A percentile compares a stretch with the other conserved stretches of the same genome.
Conservation (phyloP, 495 filamentous ascomycete genomes). For the Cercophora samala region DNA sequence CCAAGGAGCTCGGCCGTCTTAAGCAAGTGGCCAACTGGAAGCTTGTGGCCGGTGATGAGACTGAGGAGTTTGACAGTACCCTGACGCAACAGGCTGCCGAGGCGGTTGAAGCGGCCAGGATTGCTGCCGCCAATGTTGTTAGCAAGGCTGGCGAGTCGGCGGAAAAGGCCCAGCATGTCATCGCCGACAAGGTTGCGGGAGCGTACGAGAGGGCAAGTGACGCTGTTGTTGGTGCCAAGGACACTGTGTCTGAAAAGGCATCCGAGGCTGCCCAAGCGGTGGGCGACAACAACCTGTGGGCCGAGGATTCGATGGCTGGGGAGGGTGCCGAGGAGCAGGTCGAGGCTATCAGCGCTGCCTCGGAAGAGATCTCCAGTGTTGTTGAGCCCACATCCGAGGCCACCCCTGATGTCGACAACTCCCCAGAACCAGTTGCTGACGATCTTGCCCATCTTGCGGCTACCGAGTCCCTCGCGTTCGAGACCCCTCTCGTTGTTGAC, state of each 20-base stretch:
- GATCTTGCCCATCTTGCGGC: constrained; percentile 19
- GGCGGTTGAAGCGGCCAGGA: constrained; percentile 31
- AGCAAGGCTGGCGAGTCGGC: constrained; percentile 14
- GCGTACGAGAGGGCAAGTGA: constrained; percentile 20
- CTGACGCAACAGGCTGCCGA: constrained; percentile 44
- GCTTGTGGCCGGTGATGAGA: constrained; percentile 68
- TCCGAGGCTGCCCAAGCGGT: constrained; percentile 15
- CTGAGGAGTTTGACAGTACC: constrained; percentile 66
- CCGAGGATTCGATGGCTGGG: constrained; percentile 1
- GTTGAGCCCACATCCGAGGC: constrained; percentile 26
- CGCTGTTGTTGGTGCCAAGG: constrained; percentile 8
- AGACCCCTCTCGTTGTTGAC: constrained; percentile 23
- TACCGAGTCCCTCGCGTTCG: constrained; percentile 26
- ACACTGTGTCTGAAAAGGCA: constrained; percentile 9
- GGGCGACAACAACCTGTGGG: constrained; percentile 13
- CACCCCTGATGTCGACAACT: constrained; percentile 18
- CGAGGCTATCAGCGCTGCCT: constrained; percentile 7
- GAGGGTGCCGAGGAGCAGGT: constrained; percentile 6
- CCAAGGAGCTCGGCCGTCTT: constrained; percentile 75
- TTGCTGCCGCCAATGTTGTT: constrained; percentile 22
- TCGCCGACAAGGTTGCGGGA: constrained; percentile 25
- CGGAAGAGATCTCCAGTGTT: constrained; percentile 16
- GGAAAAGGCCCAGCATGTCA: constrained; percentile 18
- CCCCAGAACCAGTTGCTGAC: background rate
- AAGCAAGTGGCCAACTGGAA: constrained; percentile 89